Base-by-base conservation (phyloP, 106 monocot genomes). In the Amphibolis antarctica region DNA sequence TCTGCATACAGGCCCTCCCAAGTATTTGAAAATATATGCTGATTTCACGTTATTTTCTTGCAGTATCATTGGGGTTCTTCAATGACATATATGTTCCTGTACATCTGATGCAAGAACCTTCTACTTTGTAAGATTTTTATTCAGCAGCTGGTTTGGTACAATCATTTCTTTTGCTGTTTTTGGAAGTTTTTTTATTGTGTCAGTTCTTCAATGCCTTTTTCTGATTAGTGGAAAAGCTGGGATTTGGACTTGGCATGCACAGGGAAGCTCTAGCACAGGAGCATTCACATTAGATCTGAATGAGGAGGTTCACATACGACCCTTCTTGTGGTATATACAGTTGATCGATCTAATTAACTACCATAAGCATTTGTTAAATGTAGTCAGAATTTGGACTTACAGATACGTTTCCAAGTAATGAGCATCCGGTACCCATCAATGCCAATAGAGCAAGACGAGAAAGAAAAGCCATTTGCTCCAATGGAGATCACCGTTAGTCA, bases 21-120 rank as follows among this genome's bases (percentile, higher is more conserved):
- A 23, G 53, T 23, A n/a, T 21, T 19, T 53, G 53, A 53, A 50
- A 53, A 10, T 53, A 10, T 4, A 53, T 53, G 53, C 53, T 53
- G 53, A 53, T 21, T 4, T 10, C 2, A 56, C 26, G 25, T 25
- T 14, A 13, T 15, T 56, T 14, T 66, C 18, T 28, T 81, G 79
- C 90, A 96, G 96, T 90, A 69, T 84, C 96, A 50, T 77, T 96
- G 74, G 96, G 90, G 27, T 96, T 96, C 59, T 96, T 90, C 69
- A 84, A 58, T 82, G 96, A 96, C 68, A 85, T 90, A 73, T 64
- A 82, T 64, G 59, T 90, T 64, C 90, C 96, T 62, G 50, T 26
- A 23, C 62, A 76, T 72, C 71, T 82, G 48, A 46, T 86, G 46
- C 69, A 44, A 49, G 69, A 80, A 26, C 81, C 81, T 59, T 73